These are phyloP conservation scores for Carpinus viminea DNA, from an alignment of 306 rosid species.

Conservation along the genomic window DNA sequence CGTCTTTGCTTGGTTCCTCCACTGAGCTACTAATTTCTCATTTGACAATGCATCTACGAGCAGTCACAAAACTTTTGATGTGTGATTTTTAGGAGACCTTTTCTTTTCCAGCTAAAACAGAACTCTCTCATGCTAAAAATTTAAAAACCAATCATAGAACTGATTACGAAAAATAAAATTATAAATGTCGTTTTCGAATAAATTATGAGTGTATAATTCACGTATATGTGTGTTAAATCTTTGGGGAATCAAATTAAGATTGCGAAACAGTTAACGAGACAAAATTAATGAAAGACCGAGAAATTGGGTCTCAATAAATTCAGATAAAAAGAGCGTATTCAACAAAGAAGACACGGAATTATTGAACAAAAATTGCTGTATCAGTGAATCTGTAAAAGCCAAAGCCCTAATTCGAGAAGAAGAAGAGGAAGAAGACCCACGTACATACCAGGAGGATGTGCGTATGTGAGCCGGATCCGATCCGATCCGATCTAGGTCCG, in stretches of 20 bases:
- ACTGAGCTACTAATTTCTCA: background rate
- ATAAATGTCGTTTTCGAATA: too few species aligned
- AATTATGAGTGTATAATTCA: too few species aligned
- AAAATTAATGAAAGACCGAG: too few species aligned
- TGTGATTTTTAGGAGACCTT: background rate
- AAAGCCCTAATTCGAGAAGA: background rate
- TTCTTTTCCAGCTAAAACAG: background rate
- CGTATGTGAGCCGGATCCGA: background rate
- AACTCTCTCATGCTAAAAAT: background rate
- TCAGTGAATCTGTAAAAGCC: background rate
- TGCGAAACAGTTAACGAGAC: background rate
- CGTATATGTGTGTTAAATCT: background rate
- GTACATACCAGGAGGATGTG: background rate
- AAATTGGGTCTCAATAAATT: too few species aligned
- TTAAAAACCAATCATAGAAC: too few species aligned
- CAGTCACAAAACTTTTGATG: background rate
- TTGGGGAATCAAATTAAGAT: background rate
- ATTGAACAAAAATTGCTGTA: background rate
- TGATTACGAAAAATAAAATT: too few species aligned
- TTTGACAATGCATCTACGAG: background rate
- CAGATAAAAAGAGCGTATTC: background rate
- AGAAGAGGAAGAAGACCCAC: background rate
- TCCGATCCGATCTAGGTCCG: slow-evolving; percentile 2
- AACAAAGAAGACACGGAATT: background rate
- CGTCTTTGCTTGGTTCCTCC: background rate